Conservation (phyloP, 1,284 basidiomycete genomes). For the Lignosus rhinocerotis region DNA sequence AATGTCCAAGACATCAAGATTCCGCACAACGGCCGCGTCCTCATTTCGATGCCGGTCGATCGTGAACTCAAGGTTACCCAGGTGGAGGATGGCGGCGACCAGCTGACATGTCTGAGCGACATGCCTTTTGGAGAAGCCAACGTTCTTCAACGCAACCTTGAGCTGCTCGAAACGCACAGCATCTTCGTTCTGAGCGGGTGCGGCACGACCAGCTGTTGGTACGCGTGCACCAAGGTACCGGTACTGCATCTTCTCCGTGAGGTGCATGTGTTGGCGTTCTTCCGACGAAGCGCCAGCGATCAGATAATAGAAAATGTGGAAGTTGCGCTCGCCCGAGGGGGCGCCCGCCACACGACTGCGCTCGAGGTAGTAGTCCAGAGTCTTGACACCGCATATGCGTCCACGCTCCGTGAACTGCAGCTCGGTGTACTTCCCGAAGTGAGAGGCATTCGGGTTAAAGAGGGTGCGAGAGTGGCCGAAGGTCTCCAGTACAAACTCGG, state of each 20-base stretch:
- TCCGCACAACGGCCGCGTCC: conserved; percentile 86
- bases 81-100: conserved; percentile 91
- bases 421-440: conserved; percentile 93
- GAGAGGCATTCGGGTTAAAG: conserved; percentile 89
- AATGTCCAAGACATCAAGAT: conserved; percentile 75
- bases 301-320: conserved; percentile 97
- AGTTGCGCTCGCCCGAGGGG: conserved; percentile 88
- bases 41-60: conserved; percentile 80
- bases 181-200: conserved; percentile 65
- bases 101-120: conserved; percentile 96
- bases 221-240: conserved; percentile 80
- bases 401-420: conserved; percentile 93
- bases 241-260: conserved; percentile 78
- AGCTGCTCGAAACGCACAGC: conserved; percentile 86
- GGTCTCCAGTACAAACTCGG: conserved; percentile 92
- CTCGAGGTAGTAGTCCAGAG: conserved; percentile 96
- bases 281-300: conserved; percentile 87
- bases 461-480: conserved; percentile 91
- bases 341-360: conserved; percentile 80
- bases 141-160: conserved; percentile 89
- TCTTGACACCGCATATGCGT: conserved; percentile 88
- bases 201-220: conserved; percentile 32
- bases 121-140: conserved; percentile 90
- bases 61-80: conserved; percentile 95
- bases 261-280: conserved; percentile 84